Evolutionary conservation across 257 asterid genomes (phyloP).

Genomic region (Solanum okadae): DNA sequence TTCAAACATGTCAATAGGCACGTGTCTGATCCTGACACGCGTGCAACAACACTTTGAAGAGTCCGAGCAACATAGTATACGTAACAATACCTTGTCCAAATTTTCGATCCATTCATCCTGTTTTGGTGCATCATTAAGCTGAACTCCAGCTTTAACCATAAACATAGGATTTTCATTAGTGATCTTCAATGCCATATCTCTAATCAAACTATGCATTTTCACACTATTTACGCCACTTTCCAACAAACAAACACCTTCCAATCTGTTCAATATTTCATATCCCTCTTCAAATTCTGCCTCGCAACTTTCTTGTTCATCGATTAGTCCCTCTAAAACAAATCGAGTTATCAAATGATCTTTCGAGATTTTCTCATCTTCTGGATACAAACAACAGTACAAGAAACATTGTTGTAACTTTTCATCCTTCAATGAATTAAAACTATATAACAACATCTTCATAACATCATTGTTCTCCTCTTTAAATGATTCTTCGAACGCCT

Average conservation of each 20-base stretch:
- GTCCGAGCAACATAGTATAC: neutral
- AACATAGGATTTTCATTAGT: neutral
- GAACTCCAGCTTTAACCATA: slow-evolving; percentile 28
- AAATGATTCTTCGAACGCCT: neutral
- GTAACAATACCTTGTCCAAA: slow-evolving; percentile 7
- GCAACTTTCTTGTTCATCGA: slow-evolving; percentile 13
- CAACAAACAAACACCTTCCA: slow-evolving; percentile 21
- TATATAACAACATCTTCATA: slow-evolving; percentile 6
- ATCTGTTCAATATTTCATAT: slow-evolving; percentile 11
- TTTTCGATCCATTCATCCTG: slow-evolving; percentile 15
- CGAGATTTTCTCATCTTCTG: slow-evolving; percentile 11
- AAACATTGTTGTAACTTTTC: slow-evolving; percentile 11
- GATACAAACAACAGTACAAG: slow-evolving; percentile 24
- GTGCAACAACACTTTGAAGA: neutral
- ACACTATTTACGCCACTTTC: slow-evolving; percentile 7
- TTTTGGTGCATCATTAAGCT: neutral
- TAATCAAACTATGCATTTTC: slow-evolving; percentile 26
- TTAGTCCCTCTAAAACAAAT: slow-evolving; percentile 13
- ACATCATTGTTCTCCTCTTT: slow-evolving; percentile 3
- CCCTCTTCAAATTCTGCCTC: slow-evolving; percentile 19
- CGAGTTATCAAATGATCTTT: slow-evolving; percentile 12
- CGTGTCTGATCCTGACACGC: neutral
- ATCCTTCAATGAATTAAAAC: slow-evolving; percentile 19
- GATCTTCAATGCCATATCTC: slow-evolving; percentile 18
- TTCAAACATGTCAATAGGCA: neutral